Evolutionary conservation across 2,329 filamentous ascomycete genomes (phyloP).

Genomic region (Fusarium anguioides): DNA sequence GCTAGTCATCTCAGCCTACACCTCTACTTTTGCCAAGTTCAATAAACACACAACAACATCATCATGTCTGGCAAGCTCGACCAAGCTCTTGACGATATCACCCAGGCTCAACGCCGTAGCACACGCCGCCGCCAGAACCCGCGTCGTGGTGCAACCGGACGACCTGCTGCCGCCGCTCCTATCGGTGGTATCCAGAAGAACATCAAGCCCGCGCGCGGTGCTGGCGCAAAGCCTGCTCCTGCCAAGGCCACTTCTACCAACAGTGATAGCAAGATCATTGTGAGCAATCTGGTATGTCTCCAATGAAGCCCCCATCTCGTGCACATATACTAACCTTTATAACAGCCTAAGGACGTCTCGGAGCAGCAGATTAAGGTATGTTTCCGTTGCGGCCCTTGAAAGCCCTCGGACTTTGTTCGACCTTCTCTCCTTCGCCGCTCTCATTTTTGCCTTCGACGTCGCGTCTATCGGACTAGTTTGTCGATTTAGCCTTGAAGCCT

Average conservation of each 20-base stretch:
- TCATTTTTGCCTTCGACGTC: constrained; percentile 50
- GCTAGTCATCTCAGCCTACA: constrained; percentile 8
- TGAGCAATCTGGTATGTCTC: constrained; percentile 91
- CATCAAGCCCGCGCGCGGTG: constrained; percentile 69
- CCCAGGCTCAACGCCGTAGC: constrained; percentile 77
- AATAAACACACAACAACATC: constrained; percentile 42
- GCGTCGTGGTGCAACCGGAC: constrained; percentile 62
- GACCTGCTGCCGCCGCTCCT: constrained; percentile 72
- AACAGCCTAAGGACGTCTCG: constrained; percentile 92
- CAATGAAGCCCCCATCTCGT: not conserved
- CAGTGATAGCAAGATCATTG: constrained; percentile 94
- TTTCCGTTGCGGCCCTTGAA: constrained; percentile 82
- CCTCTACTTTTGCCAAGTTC: constrained; percentile 23
- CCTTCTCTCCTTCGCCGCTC: constrained; percentile 58
- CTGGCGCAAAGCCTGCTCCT: constrained; percentile 69
- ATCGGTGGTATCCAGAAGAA: constrained; percentile 89
- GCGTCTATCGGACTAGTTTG: constrained; percentile 35
- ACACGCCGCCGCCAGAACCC: constrained; percentile 63
- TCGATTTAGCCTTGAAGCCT: constrained; percentile 31
- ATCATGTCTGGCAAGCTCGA: constrained; percentile 96
- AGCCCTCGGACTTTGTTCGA: constrained; percentile 77
- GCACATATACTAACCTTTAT: constrained; percentile 58
- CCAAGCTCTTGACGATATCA: constrained; percentile 96
- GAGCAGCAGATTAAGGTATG: constrained; percentile 99
- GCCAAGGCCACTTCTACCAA: constrained; percentile 70